A percentile compares a stretch with the other conserved stretches of the same genome.
Evolutionary conservation across 768 basidiomycete genomes (phyloP).

Genomic region (Guyanaporus albipodus): DNA sequence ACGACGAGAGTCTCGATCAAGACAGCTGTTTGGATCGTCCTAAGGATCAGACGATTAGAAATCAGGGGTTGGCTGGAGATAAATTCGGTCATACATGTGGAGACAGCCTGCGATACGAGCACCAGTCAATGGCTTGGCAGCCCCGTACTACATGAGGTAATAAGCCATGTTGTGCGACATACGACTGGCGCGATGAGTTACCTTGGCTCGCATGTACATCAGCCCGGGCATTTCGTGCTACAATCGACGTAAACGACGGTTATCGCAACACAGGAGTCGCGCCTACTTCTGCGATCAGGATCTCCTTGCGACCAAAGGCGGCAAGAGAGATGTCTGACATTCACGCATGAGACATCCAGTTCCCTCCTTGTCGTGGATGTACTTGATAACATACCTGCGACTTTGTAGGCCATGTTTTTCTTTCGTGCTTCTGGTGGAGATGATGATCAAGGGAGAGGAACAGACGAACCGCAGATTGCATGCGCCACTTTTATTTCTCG

Average conservation of each 20-base stretch:
- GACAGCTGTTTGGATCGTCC: constrained; percentile 98
- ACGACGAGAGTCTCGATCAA: constrained; percentile 96
- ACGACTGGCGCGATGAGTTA: constrained; percentile 26
- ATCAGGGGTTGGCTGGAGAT: background rate
- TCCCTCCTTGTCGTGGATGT: background rate
- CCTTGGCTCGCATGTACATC: constrained; percentile 89
- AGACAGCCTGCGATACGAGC: constrained; percentile 97
- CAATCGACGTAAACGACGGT: constrained; percentile 7
- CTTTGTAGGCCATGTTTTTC: constrained; percentile 77
- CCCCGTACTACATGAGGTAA: constrained; percentile 55
- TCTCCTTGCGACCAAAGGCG: constrained; percentile 99
- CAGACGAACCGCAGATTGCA: constrained; percentile 11
- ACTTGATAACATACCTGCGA: constrained; percentile 57
- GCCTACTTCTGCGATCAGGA: constrained; percentile 94
- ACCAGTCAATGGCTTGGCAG: constrained; percentile 82
- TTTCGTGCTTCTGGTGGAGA: constrained; percentile 11
- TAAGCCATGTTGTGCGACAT: constrained; percentile 12
- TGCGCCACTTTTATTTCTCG: constrained; percentile 30
- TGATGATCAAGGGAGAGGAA: constrained; percentile 27
- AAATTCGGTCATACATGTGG: constrained; percentile 69
- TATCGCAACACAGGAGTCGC: constrained; percentile 13
- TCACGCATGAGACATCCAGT: constrained; percentile 2
- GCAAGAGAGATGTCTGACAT: constrained; percentile 86
- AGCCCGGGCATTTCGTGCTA: constrained; percentile 95
- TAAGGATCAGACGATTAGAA: constrained; percentile 31